Evolutionary conservation across 2,329 filamentous ascomycete species (phyloP), one percentile per base, ranked within the genome.

Genomic region (Exophiala xenobiotica): DNA sequence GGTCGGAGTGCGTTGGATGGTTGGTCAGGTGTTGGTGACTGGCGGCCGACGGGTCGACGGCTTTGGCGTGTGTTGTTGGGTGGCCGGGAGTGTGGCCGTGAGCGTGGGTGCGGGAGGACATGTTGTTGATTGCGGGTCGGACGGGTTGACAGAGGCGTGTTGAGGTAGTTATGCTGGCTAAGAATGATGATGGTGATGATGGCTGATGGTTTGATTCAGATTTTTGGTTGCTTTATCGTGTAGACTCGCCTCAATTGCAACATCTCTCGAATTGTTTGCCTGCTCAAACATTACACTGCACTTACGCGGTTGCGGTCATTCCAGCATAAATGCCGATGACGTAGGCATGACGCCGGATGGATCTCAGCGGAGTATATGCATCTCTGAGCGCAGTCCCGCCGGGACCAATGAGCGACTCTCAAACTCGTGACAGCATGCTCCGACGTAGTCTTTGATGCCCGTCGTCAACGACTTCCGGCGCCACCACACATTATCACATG

Each of bases 51-150:
- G 41, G 41, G 18, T 44, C 41, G 24, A 33, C 29, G 12, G 29
- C 41, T n/a, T 31, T 26, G 6, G 24, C 9, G 9, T 44, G 41
- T 6, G 41, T 23, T 3, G 41, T 12, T 8, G 41, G 41, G 41
- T 44, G 24, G 22, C 14, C 16, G 51, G 38, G 38, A 6, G 19
- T 40, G 38, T 40, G 38, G n/a, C 38, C 38, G 19, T 40, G 38
- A n/a, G 38, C 23, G 38, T 40, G 38, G 2, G 12, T 7, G 38
- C 23, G 38, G 14, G 38, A 40, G 23, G 38, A 40, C 38, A 40
- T 40, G 38, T 39, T 20, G 19, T 18, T 3, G 19, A 20, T 12
- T 40, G 19, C 7, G 8, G 22, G 38, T 24, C 4, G n/a, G 4
- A 24, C 18, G 22, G 3, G 11, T 11, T 16, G 18, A 19, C 14